Evolutionary conservation across 1,139 yeast genomes (phyloP), one percentile per base, ranked within the genome.

Genomic region (Debaryomyces coudertii): DNA sequence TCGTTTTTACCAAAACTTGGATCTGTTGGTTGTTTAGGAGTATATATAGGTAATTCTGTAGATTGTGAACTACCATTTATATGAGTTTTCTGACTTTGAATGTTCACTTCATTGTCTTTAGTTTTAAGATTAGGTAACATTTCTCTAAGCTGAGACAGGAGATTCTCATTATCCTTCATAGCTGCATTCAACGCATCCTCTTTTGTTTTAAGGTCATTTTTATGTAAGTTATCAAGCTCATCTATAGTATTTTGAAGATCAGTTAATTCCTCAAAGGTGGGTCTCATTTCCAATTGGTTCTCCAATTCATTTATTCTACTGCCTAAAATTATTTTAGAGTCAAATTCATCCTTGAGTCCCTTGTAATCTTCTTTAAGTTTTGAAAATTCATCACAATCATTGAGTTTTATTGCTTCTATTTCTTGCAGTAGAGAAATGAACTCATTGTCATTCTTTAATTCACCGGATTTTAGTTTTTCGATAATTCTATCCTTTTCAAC

Each of bases 1-100:
- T 82, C 76, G 18, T 69, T 71, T 42, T 90, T 76, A 1, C 97
- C 97, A 1, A 81, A 81, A 4, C 92, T 76, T 1, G 93, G 87
- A 60, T 89, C 96, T 2, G 70, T 59, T 30, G 72, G 72, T 1
- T 54, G 56, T 3, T 66, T 66, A 0, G 90, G 87, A 43, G 68
- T 65, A 49, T 78, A 84, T 1, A 83, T 70, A 14, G 86, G 85
- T 40, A 82, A 62, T 5, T 73, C 71, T 6, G 20, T 38, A 16
- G 25, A 55, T 12, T 51, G 42, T 14, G 53, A 46, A 25, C 53
- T 53, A 58, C 39, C 58, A 55, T 33, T 38, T 23, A 25, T 47
- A 30, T 38, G 40, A 16, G 53, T 50, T 34, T 53, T 44, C 38
- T 55, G 55, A 14, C 7, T 15, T 8, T 2, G 8, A 18, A 15